phyloP scores from a whole-genome alignment of 148 eudicot genomes.

The Vaccinium myrtillus region DNA sequence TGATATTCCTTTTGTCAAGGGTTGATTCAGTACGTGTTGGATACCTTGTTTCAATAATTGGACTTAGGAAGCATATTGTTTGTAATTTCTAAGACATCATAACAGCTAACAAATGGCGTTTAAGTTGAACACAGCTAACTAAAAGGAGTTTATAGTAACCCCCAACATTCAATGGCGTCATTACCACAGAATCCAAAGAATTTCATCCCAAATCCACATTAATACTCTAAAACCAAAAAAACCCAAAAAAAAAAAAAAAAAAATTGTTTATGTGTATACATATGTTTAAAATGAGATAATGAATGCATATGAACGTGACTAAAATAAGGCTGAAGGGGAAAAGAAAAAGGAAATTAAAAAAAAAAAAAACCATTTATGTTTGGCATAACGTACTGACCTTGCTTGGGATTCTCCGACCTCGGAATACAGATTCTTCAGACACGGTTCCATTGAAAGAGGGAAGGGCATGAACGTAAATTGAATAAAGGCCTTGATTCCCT shows the following conservation, averaged over 20 bases:
- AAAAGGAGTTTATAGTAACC: too few relatives aligned
- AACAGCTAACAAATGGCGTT: too few relatives aligned
- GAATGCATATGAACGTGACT: background rate
- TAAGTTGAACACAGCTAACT: too few relatives aligned
- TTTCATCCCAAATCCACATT: background rate
- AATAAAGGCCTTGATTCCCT: slow-evolving; percentile 49
- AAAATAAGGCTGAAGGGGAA: background rate
- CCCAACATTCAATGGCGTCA: background rate
- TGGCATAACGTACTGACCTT: slow-evolving; percentile 28
- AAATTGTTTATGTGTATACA: background rate
- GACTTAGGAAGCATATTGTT: too few relatives aligned
- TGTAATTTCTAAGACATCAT: too few relatives aligned
- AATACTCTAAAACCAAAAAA: background rate
- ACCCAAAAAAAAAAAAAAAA: background rate
- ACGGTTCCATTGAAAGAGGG: slow-evolving; percentile 42
- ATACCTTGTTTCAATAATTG: too few relatives aligned
- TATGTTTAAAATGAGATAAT: background rate
- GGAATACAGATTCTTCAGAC: slow-evolving; percentile 43
- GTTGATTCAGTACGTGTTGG: too few relatives aligned
- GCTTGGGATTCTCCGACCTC: slow-evolving; percentile 61
- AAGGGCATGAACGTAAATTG: slow-evolving; percentile 56
- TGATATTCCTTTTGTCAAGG: too few relatives aligned
- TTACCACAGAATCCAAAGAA: background rate
- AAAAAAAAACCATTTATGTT: background rate
- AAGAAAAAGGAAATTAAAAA: background rate